These are phyloP conservation scores for Microdochium bolleyi DNA, from an alignment of 2,329 filamentous ascomycete species.

Conservation along the genomic window DNA sequence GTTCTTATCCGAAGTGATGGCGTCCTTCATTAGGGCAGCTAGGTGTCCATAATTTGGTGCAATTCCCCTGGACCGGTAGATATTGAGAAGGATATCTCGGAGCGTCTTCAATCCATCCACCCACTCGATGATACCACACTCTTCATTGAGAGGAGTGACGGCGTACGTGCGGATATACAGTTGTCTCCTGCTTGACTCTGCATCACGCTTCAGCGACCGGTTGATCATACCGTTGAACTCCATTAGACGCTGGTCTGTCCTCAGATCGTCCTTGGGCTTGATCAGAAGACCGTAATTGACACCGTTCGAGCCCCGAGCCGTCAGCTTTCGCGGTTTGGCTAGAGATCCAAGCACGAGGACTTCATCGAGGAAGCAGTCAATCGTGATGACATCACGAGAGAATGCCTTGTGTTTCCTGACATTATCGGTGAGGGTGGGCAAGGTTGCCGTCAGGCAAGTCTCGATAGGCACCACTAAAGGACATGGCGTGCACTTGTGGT, in stretches of 20 bases:
- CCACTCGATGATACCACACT: constrained; percentile 98
- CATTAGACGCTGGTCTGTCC: constrained; percentile 97
- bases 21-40: constrained; percentile 55
- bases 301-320: constrained; percentile 81
- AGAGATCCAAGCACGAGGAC: constrained; percentile 86
- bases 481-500: constrained; percentile 74
- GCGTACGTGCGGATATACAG: constrained; percentile 96
- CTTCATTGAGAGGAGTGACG: constrained; percentile 93
- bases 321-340: constrained; percentile 85
- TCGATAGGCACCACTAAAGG: constrained; percentile 85
- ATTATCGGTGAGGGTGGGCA: constrained; percentile 68
- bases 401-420: constrained; percentile 79
- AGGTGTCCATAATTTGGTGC: constrained; percentile 62
- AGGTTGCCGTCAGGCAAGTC: constrained; percentile 69
- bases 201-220: constrained; percentile 81
- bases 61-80: constrained; percentile 71
- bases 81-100: constrained; percentile 76
- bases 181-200: constrained; percentile 81
- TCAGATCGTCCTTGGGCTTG: constrained; percentile 96
- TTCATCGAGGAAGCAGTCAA: constrained; percentile 74
- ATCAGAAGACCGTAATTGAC: constrained; percentile 83
- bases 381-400: constrained; percentile 76
- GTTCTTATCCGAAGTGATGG: constrained; percentile 47
- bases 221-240: constrained; percentile 99
- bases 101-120: constrained; percentile 92